These are phyloP conservation scores for Sugiyamaella japonica DNA, from an alignment of 1,139 yeast species.

Conservation along the genomic window DNA sequence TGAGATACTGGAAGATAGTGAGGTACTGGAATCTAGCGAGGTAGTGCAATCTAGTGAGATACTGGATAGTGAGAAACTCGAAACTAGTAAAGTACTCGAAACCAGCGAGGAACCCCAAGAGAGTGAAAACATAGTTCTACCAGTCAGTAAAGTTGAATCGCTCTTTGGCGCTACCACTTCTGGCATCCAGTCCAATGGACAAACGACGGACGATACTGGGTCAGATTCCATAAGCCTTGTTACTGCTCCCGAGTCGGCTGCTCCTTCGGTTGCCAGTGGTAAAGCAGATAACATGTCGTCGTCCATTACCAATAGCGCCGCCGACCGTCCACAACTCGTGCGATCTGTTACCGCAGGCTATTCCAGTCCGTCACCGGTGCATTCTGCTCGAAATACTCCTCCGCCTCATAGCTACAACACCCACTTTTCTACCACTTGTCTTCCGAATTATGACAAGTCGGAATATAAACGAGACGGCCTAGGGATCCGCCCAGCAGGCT, in stretches of 20 bases:
- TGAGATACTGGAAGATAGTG: no score
- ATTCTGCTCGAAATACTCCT: background rate
- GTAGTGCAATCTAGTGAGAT: no score
- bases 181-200: background rate
- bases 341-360: background rate
- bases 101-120: no score
- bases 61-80: no score
- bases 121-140: no score
- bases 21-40: no score
- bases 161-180: no score
- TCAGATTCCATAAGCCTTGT: background rate
- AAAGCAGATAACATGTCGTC: no score
- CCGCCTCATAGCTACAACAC: constrained; percentile 20
- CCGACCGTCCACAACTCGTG: constrained; percentile 1
- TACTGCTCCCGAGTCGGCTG: background rate
- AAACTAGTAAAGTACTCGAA: no score
- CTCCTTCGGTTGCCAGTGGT: background rate
- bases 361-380: background rate
- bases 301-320: background rate
- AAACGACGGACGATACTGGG: background rate
- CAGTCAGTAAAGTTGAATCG: no score
- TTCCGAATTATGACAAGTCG: constrained; percentile 16
- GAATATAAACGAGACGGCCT: constrained; percentile 3
- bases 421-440: constrained; percentile 21
- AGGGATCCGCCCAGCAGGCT: constrained; percentile 7